Base-by-base conservation (phyloP, 805 yeast species). In the Ogataea populi-albae region DNA sequence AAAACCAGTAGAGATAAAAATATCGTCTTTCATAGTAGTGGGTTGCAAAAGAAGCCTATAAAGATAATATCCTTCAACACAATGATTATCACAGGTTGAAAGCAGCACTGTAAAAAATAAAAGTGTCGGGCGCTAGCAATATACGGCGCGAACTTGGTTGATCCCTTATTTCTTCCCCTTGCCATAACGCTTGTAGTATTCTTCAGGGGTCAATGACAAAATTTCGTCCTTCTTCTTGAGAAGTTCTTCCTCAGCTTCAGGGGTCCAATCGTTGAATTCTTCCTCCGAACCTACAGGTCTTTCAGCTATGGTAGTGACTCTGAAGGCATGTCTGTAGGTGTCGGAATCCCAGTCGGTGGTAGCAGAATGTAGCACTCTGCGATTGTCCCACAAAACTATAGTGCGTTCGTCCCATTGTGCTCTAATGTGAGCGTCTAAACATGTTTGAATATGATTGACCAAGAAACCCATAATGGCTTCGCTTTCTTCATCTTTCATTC, bases 311-410 rank as follows among this genome's bases (percentile, higher is more conserved):
- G 81, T 79, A 14, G 86, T 79, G 38, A 80, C 73, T 56, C 88
- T 69, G 49, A 76, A 75, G n/a, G 81, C 82, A 45, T 81, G 87
- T 57, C 88, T 73, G 15, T 73, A 68, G 26, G 67, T 71, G 9
- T 81, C 79, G 30, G 69, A 66, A 45, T 70, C 78, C 77, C 82
- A 80, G 48, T 81, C 87, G 38, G 75, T 71, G 17, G 75, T 65
- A 16, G 85, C 85, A 14, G 81, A 62, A 54, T 81, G 88, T 14
- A 71, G 62, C 4, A 77, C 74, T 50, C 79, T 65, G 55, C 88
- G 75, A 66, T 81, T 81, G 49, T 81, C 88, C 87, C 87, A 81
- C 23, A 79, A 57, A 9, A 79, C 84, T 26, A 81, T 81, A 2
- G 85, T 70, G 28, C 72, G 71, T 32, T 80, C 76, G 54, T 74